Evolutionary conservation across 352 stramenopile species (phyloP), one percentile per base, ranked within the genome.

Genomic region (Phytopythium oedochilum): DNA sequence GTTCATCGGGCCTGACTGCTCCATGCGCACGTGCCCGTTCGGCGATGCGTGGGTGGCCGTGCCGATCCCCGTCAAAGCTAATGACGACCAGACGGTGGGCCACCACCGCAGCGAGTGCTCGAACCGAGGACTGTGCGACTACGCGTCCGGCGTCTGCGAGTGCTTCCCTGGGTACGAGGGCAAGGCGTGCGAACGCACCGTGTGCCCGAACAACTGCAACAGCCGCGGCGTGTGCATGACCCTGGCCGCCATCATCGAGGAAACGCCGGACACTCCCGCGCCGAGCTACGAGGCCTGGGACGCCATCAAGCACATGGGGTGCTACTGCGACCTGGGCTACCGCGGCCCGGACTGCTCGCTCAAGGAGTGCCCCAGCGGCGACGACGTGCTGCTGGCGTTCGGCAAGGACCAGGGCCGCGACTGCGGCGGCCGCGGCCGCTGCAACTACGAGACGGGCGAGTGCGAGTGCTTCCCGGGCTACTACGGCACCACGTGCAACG

Each of bases 121-220:
- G 2, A 92, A 94, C 62, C 94, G 92, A 55, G 96, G 96, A 48
- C 68, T 75, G 43, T 99, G 96, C 59, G 92, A 98, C 78, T 84
- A 92, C 57, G 35, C 65, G 17, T 92, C 86, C 25, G 96, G 94
- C 31, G 70, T 87, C 49, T 99, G 96, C 76, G 65, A 89, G 26
- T 97, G 94, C 64, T 97, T 89, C 55, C 61, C 78, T 8, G 89
- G 89, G 10, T 98, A 92, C 68, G 88, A 92, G 47, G 90, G 89
- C 69, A 96, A 94, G 53, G 86, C 89, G 18, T 98, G 92, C 64
- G 77, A 97, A 62, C 80, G 92, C 63, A 94, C 88, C 1, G 69
- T 96, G 55, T 98, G 96, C 66, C 93, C 94, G n/a, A 98, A 97
- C 75, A 78, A 96, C 66, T 99, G 96, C 84, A 97, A 91, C 64